Conservation (phyloP, 129 eudicot species). For the Tagetes erecta region DNA sequence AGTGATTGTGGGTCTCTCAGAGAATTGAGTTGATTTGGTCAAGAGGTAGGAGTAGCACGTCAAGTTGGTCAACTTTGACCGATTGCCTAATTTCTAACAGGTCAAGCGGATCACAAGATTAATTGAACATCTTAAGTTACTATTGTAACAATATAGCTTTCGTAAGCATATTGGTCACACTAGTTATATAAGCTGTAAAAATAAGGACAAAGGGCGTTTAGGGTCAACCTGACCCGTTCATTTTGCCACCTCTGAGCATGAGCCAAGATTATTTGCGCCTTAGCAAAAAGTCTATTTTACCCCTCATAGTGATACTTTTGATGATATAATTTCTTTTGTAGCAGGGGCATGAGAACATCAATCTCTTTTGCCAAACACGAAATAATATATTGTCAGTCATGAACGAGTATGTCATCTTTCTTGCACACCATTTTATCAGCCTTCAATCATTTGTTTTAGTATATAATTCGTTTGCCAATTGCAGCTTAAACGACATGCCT, state of each 20-base stretch:
- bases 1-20: not conserved
- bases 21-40: not conserved
- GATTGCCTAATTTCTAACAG: not conserved
- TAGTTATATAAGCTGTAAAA: not conserved
- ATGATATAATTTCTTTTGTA: slow-evolving; percentile 14
- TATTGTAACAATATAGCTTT: not conserved
- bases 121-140: not conserved
- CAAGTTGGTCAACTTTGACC: not conserved
- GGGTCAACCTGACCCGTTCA: too few relatives aligned
- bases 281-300: not conserved
- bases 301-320: not conserved
- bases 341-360: slow-evolving; percentile 79
- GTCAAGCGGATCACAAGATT: not conserved
- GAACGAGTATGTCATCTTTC: slow-evolving; percentile 58
- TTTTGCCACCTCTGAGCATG: not conserved
- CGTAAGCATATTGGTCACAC: not conserved
- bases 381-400: slow-evolving; percentile 56
- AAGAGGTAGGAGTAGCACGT: not conserved
- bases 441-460: not conserved
- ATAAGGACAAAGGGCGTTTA: not conserved
- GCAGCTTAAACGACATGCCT: slow-evolving; percentile 72
- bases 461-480: slow-evolving; percentile 22
- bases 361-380: slow-evolving; percentile 74
- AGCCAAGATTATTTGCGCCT: not conserved
- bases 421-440: not conserved